phyloP scores from a whole-genome alignment of 2,329 filamentous ascomycete genomes.

The Claviceps digitariae region DNA sequence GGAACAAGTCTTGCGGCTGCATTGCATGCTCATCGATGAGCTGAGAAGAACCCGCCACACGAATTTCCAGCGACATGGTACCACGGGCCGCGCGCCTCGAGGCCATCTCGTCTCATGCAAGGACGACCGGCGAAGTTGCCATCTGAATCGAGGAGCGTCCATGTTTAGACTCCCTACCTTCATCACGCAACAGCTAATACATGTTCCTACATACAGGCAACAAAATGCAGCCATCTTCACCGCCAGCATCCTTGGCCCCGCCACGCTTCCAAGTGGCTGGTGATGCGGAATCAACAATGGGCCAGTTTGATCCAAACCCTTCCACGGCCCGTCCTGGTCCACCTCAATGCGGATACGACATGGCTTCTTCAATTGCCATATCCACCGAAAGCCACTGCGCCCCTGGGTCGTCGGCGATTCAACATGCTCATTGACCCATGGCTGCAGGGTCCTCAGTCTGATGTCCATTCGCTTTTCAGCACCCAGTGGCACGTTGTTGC shows the following conservation, averaged over 20 bases:
- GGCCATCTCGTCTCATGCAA: neutral
- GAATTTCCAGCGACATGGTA: neutral
- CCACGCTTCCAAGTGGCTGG: constrained; percentile 8
- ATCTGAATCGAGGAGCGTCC: neutral
- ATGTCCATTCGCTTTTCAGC: constrained; percentile 51
- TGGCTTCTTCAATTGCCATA: constrained; percentile 54
- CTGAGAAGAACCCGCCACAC: neutral
- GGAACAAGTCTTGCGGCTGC: neutral
- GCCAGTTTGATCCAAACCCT: constrained; percentile 8
- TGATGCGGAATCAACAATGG: constrained; percentile 8
- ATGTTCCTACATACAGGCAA: neutral
- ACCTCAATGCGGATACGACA: constrained; percentile 53
- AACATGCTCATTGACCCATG: constrained; percentile 55
- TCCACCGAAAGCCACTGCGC: constrained; percentile 27
- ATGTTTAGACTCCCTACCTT: neutral
- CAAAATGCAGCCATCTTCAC: neutral
- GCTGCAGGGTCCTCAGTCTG: constrained; percentile 47
- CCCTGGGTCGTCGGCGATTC: constrained; percentile 38
- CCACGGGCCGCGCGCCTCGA: neutral
- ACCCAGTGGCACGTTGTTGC: constrained; percentile 48
- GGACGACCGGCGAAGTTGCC: neutral
- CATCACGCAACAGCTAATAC: neutral
- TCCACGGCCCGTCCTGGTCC: constrained; percentile 35
- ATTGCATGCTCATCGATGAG: neutral
- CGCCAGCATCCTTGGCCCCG: neutral